A percentile compares a stretch with the other conserved stretches of the same genome.
Conservation (phyloP, 345 rosid species). For the Odontarrhena argentea region DNA sequence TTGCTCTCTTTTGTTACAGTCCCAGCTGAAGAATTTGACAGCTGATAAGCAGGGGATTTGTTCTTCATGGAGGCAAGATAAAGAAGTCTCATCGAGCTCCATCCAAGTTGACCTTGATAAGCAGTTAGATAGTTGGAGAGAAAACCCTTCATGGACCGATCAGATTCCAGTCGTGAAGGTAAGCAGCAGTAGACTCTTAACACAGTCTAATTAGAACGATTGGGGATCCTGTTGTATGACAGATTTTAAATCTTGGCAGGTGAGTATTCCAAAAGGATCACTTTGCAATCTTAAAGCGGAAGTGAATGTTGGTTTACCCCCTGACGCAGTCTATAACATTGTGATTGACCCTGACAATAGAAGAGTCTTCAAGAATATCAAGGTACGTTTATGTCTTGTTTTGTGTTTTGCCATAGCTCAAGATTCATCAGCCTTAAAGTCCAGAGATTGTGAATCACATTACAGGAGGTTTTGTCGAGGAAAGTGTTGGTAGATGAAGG, state of each 20-base stretch:
- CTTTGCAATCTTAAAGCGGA: conserved; percentile 74
- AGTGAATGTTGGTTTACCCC: conserved; percentile 77
- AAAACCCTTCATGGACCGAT: conserved; percentile 70
- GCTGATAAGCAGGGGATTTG: conserved; percentile 43
- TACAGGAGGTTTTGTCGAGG: conserved; percentile 79
- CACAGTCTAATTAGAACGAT: not conserved
- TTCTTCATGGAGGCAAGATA: conserved; percentile 47
- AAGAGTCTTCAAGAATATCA: conserved; percentile 90
- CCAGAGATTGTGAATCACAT: conserved; percentile 1
- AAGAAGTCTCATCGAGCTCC: conserved; percentile 38
- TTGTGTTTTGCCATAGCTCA: conserved; percentile 1
- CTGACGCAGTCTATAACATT: conserved; percentile 79
- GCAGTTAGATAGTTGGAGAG: conserved; percentile 78
- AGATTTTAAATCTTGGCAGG: conserved; percentile 60
- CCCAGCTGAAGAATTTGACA: conserved; percentile 54
- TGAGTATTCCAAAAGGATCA: conserved; percentile 83
- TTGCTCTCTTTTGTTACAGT: conserved; percentile 44
- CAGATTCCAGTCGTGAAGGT: conserved; percentile 68
- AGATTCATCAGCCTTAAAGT: conserved; percentile 10
- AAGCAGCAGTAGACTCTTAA: conserved; percentile 16
- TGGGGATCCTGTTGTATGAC: conserved; percentile 26
- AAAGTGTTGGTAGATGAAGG: conserved; percentile 78
- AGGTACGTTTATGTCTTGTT: conserved; percentile 48
- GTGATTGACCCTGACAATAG: conserved; percentile 87
- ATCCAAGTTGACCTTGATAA: conserved; percentile 56